Evolutionary conservation across 2,329 filamentous ascomycete genomes (phyloP).

Genomic region (Thelonectria blattea): DNA sequence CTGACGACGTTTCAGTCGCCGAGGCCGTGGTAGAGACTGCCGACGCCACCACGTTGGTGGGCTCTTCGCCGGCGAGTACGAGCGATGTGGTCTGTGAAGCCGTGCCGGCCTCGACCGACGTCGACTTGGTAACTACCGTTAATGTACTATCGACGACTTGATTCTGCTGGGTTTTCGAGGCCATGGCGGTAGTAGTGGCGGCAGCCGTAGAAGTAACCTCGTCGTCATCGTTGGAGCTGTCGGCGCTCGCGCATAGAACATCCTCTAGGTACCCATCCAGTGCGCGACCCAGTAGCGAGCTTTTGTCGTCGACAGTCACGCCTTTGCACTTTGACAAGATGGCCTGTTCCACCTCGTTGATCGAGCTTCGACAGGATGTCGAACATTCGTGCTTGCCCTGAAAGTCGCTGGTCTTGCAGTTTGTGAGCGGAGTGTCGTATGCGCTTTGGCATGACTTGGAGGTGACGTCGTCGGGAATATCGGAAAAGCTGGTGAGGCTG

Average conservation of each 20-base stretch:
- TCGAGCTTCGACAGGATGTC: constrained; percentile 41
- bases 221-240: constrained; percentile 1
- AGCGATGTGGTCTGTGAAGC: constrained; percentile 11
- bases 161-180: constrained; percentile 25
- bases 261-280: constrained; percentile 46
- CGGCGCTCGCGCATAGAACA: constrained; percentile 41
- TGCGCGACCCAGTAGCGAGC: constrained; percentile 47
- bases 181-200: constrained; percentile 4
- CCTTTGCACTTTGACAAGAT: constrained; percentile 39
- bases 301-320: constrained; percentile 30
- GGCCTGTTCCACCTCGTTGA: constrained; percentile 37
- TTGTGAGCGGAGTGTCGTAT: constrained; percentile 50
- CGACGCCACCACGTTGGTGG: constrained; percentile 2
- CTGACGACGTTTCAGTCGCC: constrained; percentile 7
- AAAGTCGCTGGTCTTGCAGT: constrained; percentile 45
- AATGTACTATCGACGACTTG: constrained; percentile 26
- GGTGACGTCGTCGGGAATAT: constrained; percentile 45
- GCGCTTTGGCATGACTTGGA: constrained; percentile 48
- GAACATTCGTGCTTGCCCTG: constrained; percentile 49
- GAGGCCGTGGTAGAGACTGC: not conserved
- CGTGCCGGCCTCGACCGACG: not conserved
- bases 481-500: constrained; percentile 49
- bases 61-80: constrained; percentile 3
- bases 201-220: constrained; percentile 23
- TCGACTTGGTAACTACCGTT: not conserved